Base-by-base conservation (phyloP, 23 red algal species). In the Gracilaria domingensis region DNA sequence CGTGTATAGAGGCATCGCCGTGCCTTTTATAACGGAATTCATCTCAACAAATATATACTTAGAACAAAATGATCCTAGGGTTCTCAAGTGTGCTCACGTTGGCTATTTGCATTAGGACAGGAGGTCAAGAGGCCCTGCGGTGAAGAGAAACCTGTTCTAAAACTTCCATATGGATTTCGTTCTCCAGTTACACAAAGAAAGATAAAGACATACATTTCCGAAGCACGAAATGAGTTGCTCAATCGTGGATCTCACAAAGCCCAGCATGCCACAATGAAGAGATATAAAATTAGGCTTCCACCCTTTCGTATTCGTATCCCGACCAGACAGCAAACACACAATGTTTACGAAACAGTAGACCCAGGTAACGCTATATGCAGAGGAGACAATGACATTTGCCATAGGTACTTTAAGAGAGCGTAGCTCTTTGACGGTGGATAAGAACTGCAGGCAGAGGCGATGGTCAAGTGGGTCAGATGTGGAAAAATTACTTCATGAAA, bases 401-500 rank as follows among this genome's bases (percentile, higher is more conserved):
- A 1, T 55, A 14, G 11, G 18, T 14, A 48, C 17, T 55, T 55
- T 16, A 14, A 55, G 51, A 17, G 51, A 55, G 11, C 2, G 1
- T 18, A 7, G 14, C 51, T 69, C 64, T 18, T 37, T 37, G 12
- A 34, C 16, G 16, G n/a, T n/a, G n/a, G n/a, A n/a, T n/a, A n/a
- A 69, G 30, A 69, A 34, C 8, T 36, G 4, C 12, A 69, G 38
- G 9, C 64, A 37, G 23, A 37, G 28, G 64, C 36, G 20, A 9
- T 37, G 9, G 36, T 37, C 75, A 79, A 13, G 6, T 72, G 51
- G 51, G 9, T 16, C 9, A 36, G 16, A 37, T 69, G 64, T 37
- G 12, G 13, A 12, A 16, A 9, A 32, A 50, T 57, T 67, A 91
- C 40, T 56, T 61, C 30, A 69, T 28, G 56, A 90, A 93, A 65